Evolutionary conservation across 2,329 filamentous ascomycete species (phyloP).

Genomic region (Colletotrichum echinochloae): DNA sequence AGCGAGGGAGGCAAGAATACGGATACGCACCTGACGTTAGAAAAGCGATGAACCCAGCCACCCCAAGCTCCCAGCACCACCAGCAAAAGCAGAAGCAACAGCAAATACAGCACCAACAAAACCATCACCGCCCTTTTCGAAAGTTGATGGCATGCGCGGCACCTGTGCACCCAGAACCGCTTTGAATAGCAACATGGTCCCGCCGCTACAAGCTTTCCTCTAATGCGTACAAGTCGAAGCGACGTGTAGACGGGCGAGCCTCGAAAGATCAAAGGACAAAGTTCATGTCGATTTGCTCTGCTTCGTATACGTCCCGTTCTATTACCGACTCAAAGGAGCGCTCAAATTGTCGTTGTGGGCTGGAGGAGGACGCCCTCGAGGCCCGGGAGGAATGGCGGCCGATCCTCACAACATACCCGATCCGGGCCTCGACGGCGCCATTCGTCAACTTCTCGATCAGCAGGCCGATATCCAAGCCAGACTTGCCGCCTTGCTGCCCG

Average conservation of each 20-base stretch:
- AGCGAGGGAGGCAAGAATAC: constrained; percentile 13
- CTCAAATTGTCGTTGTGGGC: constrained; percentile 31
- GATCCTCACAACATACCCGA: constrained; percentile 46
- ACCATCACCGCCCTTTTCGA: neutral
- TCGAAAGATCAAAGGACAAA: constrained; percentile 5
- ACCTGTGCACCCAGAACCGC: neutral
- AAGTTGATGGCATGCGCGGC: constrained; percentile 16
- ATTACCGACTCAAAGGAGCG: constrained; percentile 9
- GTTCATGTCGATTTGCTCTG: constrained; percentile 6
- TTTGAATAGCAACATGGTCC: constrained; percentile 24
- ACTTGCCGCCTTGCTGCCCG: constrained; percentile 60
- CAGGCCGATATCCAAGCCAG: constrained; percentile 66
- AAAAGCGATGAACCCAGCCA: constrained; percentile 36
- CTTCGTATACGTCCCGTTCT: neutral
- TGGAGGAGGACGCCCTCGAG: constrained; percentile 38
- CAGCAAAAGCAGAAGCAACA: constrained; percentile 29
- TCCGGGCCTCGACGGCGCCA: constrained; percentile 57
- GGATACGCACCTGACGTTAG: constrained; percentile 3
- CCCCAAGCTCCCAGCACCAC: constrained; percentile 7
- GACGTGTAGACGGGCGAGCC: neutral
- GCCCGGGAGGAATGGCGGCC: constrained; percentile 42
- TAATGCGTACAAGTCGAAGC: constrained; percentile 27
- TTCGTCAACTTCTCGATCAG: constrained; percentile 62
- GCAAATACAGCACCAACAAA: constrained; percentile 14
- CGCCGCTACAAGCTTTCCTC: constrained; percentile 6